Percentiles rank a stretch among this genome's conserved stretches.
These are phyloP conservation scores for Blastomyces percursus DNA, from an alignment of 2,329 filamentous ascomycete species.

Conservation along the genomic window DNA sequence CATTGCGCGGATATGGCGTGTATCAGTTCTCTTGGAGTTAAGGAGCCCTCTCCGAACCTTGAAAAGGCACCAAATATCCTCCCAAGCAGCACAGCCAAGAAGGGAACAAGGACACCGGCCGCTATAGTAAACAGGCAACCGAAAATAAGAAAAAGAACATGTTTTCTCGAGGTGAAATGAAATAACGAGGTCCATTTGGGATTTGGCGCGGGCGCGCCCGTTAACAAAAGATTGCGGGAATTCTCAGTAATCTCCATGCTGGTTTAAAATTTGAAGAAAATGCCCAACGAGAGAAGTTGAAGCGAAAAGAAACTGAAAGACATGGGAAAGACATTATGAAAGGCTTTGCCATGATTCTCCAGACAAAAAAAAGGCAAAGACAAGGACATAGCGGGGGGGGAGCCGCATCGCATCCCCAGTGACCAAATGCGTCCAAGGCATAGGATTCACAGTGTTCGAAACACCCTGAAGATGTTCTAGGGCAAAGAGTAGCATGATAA, in stretches of 20 bases:
- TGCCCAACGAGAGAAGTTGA: background rate
- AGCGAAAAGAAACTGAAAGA: background rate
- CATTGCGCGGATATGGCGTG: constrained; percentile 49
- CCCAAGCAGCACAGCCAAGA: constrained; percentile 60
- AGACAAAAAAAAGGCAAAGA: background rate
- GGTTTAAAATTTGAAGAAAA: background rate
- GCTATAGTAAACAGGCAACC: constrained; percentile 48
- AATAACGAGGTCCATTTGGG: constrained; percentile 52
- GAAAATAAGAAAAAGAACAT: constrained; percentile 44
- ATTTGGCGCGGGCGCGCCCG: background rate
- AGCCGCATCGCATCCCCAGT: background rate
- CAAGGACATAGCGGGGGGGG: background rate
- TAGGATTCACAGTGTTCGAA: background rate
- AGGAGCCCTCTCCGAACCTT: constrained; percentile 48
- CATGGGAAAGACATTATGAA: background rate
- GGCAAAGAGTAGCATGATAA: background rate
- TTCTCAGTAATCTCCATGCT: constrained; percentile 4
- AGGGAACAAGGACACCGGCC: constrained; percentile 53
- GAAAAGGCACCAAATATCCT: constrained; percentile 63
- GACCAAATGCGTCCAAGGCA: background rate
- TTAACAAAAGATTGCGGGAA: background rate
- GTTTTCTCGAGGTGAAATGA: constrained; percentile 54
- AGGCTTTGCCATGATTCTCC: background rate
- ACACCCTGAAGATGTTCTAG: background rate
- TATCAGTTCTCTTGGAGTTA: constrained; percentile 43